Conservation (phyloP, 768 basidiomycete genomes). For the Rhodotorula toruloides region DNA sequence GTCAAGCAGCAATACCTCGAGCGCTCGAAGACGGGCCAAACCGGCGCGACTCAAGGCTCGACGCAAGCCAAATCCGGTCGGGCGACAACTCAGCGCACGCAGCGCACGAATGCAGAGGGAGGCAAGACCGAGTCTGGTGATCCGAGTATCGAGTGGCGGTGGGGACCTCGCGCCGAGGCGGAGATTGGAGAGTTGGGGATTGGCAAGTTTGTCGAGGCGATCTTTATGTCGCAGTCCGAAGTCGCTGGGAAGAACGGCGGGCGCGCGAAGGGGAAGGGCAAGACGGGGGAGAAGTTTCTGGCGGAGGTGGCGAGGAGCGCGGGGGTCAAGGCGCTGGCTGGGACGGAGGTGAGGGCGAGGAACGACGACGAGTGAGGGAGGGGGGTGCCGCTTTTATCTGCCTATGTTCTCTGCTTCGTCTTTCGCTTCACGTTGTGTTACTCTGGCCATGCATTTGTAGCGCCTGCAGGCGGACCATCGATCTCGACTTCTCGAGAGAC, state of each 20-base stretch:
- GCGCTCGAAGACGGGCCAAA: conserved; percentile 48
- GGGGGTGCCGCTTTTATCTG: background rate
- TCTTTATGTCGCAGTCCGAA: conserved; percentile 55
- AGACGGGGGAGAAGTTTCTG: conserved; percentile 24
- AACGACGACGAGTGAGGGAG: background rate
- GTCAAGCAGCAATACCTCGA: conserved; percentile 74
- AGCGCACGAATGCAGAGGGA: conserved; percentile 2
- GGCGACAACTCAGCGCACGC: conserved; percentile 10
- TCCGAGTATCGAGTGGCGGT: conserved; percentile 67
- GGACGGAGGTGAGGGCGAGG: background rate
- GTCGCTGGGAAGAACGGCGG: background rate
- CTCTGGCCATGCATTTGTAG: too few species aligned
- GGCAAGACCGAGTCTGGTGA: conserved; percentile 48
- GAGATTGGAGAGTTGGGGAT: conserved; percentile 77
- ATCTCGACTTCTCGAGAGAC: too few species aligned
- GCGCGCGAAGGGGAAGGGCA: conserved; percentile 4
- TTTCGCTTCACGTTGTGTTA: too few species aligned
- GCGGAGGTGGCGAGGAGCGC: conserved; percentile 23
- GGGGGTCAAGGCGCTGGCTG: conserved; percentile 21
- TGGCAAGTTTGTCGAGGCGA: conserved; percentile 69
- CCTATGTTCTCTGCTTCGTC: too few species aligned
- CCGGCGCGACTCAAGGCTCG: conserved; percentile 51
- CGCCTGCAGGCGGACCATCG: too few species aligned
- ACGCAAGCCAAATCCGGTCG: conserved; percentile 47
- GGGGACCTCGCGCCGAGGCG: conserved; percentile 72